phyloP scores from a whole-genome alignment of 2,329 filamentous ascomycete genomes.

The Stachybotrys elegans region DNA sequence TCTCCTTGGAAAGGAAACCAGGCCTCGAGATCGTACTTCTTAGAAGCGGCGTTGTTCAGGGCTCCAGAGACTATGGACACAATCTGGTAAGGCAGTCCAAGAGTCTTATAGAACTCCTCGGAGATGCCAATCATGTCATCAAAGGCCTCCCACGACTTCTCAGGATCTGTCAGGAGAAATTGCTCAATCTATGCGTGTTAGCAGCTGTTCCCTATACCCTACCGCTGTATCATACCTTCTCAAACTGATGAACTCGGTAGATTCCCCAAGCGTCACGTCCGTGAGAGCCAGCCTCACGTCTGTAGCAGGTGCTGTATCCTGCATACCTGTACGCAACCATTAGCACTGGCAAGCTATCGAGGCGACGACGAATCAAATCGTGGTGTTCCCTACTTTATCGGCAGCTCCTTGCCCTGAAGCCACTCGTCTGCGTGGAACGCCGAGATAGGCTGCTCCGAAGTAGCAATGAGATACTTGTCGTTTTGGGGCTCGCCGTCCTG shows the following conservation, averaged over 20 bases:
- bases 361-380: not conserved
- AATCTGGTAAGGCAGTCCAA: constrained; percentile 85
- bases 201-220: not conserved
- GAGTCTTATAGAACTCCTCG: constrained; percentile 91
- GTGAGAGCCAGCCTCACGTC: constrained; percentile 85
- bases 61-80: constrained; percentile 95
- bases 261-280: constrained; percentile 94
- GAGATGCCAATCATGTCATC: constrained; percentile 88
- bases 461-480: constrained; percentile 77
- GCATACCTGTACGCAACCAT: constrained; percentile 63
- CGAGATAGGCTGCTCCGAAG: constrained; percentile 91
- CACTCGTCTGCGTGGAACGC: constrained; percentile 92
- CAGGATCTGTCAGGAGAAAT: constrained; percentile 76
- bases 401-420: constrained; percentile 78
- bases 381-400: constrained; percentile 61
- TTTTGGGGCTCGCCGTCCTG: constrained; percentile 79
- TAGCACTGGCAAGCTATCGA: not conserved
- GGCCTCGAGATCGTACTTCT: constrained; percentile 95
- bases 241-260: constrained; percentile 97
- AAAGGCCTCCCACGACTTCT: constrained; percentile 89
- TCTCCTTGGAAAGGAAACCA: constrained; percentile 96
- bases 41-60: constrained; percentile 69
- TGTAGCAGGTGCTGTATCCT: constrained; percentile 91
- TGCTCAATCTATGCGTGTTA: constrained; percentile 54
- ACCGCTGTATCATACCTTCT: constrained; percentile 59